phyloP scores from a whole-genome alignment of 2,329 filamentous ascomycete genomes.

The Ophiostoma piceae region DNA sequence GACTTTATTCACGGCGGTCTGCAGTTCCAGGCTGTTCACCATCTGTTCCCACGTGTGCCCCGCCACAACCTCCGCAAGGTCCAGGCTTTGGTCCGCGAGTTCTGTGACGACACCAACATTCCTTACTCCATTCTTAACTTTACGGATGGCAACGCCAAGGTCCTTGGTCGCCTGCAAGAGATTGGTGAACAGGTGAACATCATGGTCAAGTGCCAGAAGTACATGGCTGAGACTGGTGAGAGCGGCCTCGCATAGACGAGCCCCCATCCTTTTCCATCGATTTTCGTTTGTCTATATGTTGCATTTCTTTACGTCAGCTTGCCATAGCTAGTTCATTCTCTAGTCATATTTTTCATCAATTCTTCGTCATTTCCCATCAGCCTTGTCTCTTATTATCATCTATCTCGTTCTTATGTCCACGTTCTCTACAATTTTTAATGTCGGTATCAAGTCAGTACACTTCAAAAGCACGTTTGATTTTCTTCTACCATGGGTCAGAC shows the following conservation, averaged over 20 bases:
- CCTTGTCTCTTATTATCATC: background rate
- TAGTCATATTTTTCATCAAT: background rate
- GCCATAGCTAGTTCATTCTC: too few relatives aligned
- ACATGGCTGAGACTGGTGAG: slow-evolving; percentile 46
- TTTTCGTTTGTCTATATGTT: slow-evolving; percentile 5
- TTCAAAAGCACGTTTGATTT: slow-evolving; percentile 1
- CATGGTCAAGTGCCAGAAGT: slow-evolving; percentile 51
- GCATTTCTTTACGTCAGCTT: slow-evolving; percentile 9
- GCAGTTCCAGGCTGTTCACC: slow-evolving; percentile 68
- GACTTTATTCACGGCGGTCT: slow-evolving; percentile 68
- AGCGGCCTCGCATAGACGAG: slow-evolving; percentile 35
- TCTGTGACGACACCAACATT: slow-evolving; percentile 59
- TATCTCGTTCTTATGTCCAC: background rate
- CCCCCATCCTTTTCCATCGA: too few relatives aligned
- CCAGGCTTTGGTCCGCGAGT: slow-evolving; percentile 56
- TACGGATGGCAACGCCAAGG: slow-evolving; percentile 55
- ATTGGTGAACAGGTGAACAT: slow-evolving; percentile 57
- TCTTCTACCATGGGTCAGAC: background rate
- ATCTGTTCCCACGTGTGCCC: slow-evolving; percentile 63
- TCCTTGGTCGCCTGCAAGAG: slow-evolving; percentile 47
- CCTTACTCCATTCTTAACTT: slow-evolving; percentile 59
- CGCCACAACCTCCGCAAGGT: slow-evolving; percentile 60
- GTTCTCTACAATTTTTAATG: background rate
- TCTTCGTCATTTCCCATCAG: background rate
- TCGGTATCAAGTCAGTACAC: background rate